Base-by-base conservation (phyloP, 495 filamentous ascomycete genomes). In the Tuber indicum region DNA sequence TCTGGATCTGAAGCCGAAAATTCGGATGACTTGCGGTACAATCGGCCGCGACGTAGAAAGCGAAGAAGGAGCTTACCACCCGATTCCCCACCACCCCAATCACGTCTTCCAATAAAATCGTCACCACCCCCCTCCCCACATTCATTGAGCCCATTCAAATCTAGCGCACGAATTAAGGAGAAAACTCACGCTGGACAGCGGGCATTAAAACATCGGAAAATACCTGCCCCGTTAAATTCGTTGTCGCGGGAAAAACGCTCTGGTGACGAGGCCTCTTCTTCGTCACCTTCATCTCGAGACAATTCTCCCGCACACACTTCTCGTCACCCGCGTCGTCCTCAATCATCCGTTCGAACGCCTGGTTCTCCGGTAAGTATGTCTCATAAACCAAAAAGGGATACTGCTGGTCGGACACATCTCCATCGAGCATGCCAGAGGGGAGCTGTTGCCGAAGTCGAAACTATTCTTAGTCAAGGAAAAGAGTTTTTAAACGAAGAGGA, bases 401-500 rank as follows among this genome's bases (percentile, higher is more conserved):
- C 82, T 26, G 82, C 79, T 72, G 82, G 82, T 3, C 79, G 82
- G 71, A 84, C 82, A 43, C 82, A 80, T 42, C 77, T 84, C 19
- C 82, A 84, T 46, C 78, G 82, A 41, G 82, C 82, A 44, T 83
- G 82, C 75, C 80, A 78, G 52, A 62, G 82, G 32, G 82, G 82
- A 23, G 72, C 71, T 41, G 73, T 84, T 66, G 70, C 45, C 32
- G 82, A 84, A 10, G 82, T 83, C 42, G 49, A 75, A 44, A 41
- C 73, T 9, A 83, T 82, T 47, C 73, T 93, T 46, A 86, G 90
- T 8, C 92, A 95, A 81, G 90, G 92, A 39, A 93, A 92, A 3
- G 91, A 94, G 73, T 93, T 97, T 85, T 85, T 98, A 73, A 92
- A 98, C 84, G 88, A 94, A 72, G 90, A 92, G 66, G 96, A 99